Conservation (phyloP, 148 eudicot genomes). For the Beta vulgaris region DNA sequence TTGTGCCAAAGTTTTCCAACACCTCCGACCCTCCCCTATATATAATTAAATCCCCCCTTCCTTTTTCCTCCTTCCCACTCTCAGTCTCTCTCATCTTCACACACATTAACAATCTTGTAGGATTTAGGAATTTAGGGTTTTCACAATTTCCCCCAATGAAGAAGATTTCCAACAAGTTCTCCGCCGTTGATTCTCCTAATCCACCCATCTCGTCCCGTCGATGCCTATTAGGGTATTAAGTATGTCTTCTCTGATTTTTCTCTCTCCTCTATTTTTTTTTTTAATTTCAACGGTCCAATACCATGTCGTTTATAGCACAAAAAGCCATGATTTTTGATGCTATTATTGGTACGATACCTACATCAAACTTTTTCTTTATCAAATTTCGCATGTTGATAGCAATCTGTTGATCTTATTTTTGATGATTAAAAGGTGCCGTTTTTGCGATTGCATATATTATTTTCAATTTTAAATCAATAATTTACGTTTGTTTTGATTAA, state of each 20-base stretch:
- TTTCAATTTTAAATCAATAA: background rate
- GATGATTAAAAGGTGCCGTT: slow-evolving; percentile 62
- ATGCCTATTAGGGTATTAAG: background rate
- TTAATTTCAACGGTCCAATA: slow-evolving; percentile 41
- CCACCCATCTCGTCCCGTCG: background rate
- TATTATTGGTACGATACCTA: slow-evolving; percentile 65
- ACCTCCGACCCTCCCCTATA: no score
- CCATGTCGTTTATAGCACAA: slow-evolving; percentile 76
- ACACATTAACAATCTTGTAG: background rate
- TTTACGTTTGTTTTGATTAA: no score
- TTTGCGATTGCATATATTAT: slow-evolving; percentile 57
- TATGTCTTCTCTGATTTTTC: background rate
- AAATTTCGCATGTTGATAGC: slow-evolving; percentile 67
- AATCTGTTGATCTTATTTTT: slow-evolving; percentile 45
- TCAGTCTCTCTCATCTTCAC: background rate
- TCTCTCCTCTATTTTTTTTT: background rate
- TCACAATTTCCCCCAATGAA: slow-evolving; percentile 40
- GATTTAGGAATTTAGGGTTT: slow-evolving; percentile 3
- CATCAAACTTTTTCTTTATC: slow-evolving; percentile 25
- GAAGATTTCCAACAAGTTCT: slow-evolving; percentile 51
- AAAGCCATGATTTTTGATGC: slow-evolving; percentile 64
- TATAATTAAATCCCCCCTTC: no score
- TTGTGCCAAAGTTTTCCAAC: no score
- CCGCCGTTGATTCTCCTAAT: slow-evolving; percentile 18
- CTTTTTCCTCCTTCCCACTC: background rate